Evolutionary conservation across 371 early-diverging fungal genomes (phyloP).

Genomic region (Lichtheimia ornata): DNA sequence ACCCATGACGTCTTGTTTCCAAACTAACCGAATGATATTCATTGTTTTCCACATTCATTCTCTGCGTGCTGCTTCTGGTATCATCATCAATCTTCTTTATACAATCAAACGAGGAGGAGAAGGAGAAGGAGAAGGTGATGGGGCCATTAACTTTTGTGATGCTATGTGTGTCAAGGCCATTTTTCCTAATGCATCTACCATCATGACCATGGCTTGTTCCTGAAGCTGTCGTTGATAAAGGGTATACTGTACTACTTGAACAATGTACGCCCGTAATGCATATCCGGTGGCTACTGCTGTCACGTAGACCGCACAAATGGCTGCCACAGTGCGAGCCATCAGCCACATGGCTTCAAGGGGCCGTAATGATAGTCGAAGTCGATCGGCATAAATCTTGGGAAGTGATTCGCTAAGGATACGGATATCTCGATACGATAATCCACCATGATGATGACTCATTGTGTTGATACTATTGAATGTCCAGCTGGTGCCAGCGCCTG

Average conservation of each 20-base stretch:
- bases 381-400: slow-evolving; percentile 40
- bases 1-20: too few relatives aligned
- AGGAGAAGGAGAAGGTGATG: too few relatives aligned
- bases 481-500: slow-evolving; percentile 29
- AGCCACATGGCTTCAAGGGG: slow-evolving; percentile 42
- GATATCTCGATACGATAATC: slow-evolving; percentile 52
- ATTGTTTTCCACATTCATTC: too few relatives aligned
- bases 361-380: slow-evolving; percentile 44
- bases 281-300: slow-evolving; percentile 22
- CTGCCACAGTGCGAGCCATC: slow-evolving; percentile 27
- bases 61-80: too few relatives aligned
- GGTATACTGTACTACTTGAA: slow-evolving; percentile 1
- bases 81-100: too few relatives aligned
- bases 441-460: too few relatives aligned
- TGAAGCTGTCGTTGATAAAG: slow-evolving; percentile 9
- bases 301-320: slow-evolving; percentile 28
- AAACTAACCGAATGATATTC: too few relatives aligned
- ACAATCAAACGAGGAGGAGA: too few relatives aligned
- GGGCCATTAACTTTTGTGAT: too few relatives aligned
- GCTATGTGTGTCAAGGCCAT: neutral
- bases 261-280: slow-evolving; percentile 7
- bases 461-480: too few relatives aligned
- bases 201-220: slow-evolving; percentile 17
- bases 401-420: slow-evolving; percentile 50
- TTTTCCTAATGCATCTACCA: slow-evolving; percentile 3